Base-by-base conservation (phyloP, 148 eudicot species). In the Talinum fruticosum region DNA sequence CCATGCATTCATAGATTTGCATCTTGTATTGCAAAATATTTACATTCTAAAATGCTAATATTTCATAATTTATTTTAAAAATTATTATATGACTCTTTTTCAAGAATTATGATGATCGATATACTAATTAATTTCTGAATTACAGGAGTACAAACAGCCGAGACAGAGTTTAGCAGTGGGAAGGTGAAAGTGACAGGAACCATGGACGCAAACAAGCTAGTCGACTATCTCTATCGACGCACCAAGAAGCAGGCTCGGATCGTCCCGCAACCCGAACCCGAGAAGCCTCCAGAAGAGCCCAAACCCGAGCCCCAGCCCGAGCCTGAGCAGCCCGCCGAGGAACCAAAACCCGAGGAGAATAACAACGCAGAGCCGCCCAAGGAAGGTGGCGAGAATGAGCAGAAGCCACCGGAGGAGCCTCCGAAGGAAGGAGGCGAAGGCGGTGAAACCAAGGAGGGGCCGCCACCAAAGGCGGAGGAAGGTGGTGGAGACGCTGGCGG, bases 141-240 rank as follows among this genome's bases (percentile, higher is more conserved):
- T 73, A 44, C 84, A 95, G 99, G 99, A 71, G 99, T 96, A 68
- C 87, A 89, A 85, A 86, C 85, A 32, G 99, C 86, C 0, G 91
- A 89, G 70, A 96, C 97, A 0, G 95, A 96, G 57, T 72, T 90
- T 57, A 87, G 88, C 71, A 81, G 85, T 53, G 86, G 93, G 23
- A 96, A 96, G 78, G 97, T 96, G 4, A 91, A 76, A 29, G 99
- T 93, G 8, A 96, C 95, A 1, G 99, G 99, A 2, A 96, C 94
- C 5, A 91, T 96, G 93, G 93, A 96, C 67, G 92, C 90, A 18
- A 79, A 88, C 44, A 80, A 79, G 79, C 84, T 96, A 5, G 97
- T 91, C 0, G 97, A 90, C 21, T 96, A 96, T 38, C 95, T 96
- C 1, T 93, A 96, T 72, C 81, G 93, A 69, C 88, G 90, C 6